Base-by-base conservation (phyloP, 768 basidiomycete genomes). In the Kwoniella sp. region DNA sequence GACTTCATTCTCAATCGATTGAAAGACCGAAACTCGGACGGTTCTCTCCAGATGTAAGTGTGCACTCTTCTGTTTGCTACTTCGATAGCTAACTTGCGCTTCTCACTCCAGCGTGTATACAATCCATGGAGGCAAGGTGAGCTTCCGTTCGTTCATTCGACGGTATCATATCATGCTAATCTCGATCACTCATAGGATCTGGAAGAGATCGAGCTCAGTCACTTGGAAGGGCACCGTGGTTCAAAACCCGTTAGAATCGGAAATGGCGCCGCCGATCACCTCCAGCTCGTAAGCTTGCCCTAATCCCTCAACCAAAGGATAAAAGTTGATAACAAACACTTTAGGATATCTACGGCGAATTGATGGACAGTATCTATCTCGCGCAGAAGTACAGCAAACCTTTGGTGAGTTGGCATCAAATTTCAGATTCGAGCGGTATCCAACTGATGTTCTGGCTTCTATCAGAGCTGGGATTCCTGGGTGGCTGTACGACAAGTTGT, bases 301-400 rank as follows among this genome's bases (percentile, higher is more conserved):
- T 8, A n/a, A 29, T 47, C 26, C 9, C 1, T 24, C 15, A 25
- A 26, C 25, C 33, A 33, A 13, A 6, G 33, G 13, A 6, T 33
- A 33, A 33, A 33, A 33, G 33, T 13, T 33, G 24, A 13, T 15
- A 48, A 26, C 25, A 9, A 19, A n/a, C 36, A 33, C 19, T 37
- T 29, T 66, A 92, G 91, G 95, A 99, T 78, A 97, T 99, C 59
- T 98, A 97, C 69, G 95, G 95, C 30, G 94, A 82, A 63, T 66
- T 96, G 81, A 88, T 95, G 90, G 93, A 96, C 82, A 92, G 90
- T 86, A 91, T 98, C 67, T 97, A 98, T 78, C 86, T 97, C 22
- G 88, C 91, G 4, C 93, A 97, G 80, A 97, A 97, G 86, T 82
- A 80, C 63, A 70, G 71, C 46, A 82, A 81, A 55, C 81, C 81